These are phyloP conservation scores for Nothomitra cinnamomea DNA, from an alignment of 2,329 filamentous ascomycete species.

Conservation along the genomic window DNA sequence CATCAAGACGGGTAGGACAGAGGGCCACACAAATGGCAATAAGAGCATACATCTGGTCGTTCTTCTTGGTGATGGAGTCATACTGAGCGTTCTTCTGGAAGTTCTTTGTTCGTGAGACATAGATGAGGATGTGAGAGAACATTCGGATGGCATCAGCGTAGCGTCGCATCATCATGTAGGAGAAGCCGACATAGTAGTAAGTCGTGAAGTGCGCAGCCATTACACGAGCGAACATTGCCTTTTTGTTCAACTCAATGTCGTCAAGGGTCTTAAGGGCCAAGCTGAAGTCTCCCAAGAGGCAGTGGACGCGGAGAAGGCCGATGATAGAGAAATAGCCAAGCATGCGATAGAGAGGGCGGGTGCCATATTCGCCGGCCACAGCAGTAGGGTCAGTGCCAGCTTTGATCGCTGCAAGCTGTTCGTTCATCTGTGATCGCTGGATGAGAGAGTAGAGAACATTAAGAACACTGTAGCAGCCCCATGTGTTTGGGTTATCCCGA, in stretches of 20 bases:
- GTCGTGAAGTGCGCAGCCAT: constrained; percentile 99
- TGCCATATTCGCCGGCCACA: constrained; percentile 89
- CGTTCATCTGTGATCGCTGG: constrained; percentile 92
- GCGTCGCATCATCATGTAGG: constrained; percentile 99
- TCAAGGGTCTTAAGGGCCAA: constrained; percentile 96
- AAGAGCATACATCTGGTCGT: constrained; percentile 98
- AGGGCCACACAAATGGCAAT: constrained; percentile 98
- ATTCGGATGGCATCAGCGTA: constrained; percentile 99
- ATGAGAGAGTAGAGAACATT: constrained; percentile 99
- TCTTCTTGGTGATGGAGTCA: constrained; percentile 99
- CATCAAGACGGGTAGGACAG: constrained; percentile 89
- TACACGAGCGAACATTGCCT: constrained; percentile 98
- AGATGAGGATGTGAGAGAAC: constrained; percentile 99
- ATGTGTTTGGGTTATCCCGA: constrained; percentile 94
- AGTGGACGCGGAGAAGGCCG: constrained; percentile 88
- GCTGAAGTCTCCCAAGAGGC: constrained; percentile 91
- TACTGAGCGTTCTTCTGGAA: constrained; percentile 99
- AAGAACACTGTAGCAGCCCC: constrained; percentile 98
- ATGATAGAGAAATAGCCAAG: constrained; percentile 99
- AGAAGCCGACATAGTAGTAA: constrained; percentile 99
- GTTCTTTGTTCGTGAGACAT: constrained; percentile 98
- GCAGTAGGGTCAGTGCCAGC: constrained; percentile 75
- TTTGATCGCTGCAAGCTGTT: constrained; percentile 91
- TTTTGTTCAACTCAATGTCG: constrained; percentile 99
- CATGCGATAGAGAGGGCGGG: constrained; percentile 91